Conservation (phyloP, 2,329 filamentous ascomycete genomes). For the Neospermospora avenae region DNA sequence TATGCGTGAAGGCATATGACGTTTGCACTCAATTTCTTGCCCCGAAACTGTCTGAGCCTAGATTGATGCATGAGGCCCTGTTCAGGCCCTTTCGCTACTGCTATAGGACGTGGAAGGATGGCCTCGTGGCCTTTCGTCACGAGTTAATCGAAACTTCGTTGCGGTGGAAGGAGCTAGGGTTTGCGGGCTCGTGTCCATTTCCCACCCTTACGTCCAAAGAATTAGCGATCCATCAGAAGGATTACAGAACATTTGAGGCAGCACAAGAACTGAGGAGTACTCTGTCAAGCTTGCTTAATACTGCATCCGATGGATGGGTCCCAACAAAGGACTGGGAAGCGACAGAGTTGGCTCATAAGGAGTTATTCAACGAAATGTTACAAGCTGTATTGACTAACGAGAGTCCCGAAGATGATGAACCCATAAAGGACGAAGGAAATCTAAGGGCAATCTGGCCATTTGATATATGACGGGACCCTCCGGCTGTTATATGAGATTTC, state of each 20-base stretch:
- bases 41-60: slow-evolving; percentile 34
- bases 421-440: slow-evolving; percentile 2
- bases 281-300: slow-evolving; percentile 14
- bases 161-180: slow-evolving; percentile 39
- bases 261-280: slow-evolving; percentile 19
- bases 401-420: slow-evolving; percentile 5
- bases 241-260: slow-evolving; percentile 20
- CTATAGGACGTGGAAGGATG: slow-evolving; percentile 41
- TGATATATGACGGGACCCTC: slow-evolving; percentile 1
- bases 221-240: slow-evolving; percentile 15
- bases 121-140: slow-evolving; percentile 38
- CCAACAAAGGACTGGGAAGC: slow-evolving; percentile 24
- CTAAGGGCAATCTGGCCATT: slow-evolving; percentile 2
- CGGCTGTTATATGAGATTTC: neutral
- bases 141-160: slow-evolving; percentile 40
- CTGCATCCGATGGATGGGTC: slow-evolving; percentile 26
- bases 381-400: neutral
- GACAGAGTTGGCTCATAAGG: neutral
- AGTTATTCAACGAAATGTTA: slow-evolving; percentile 4
- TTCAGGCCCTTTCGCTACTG: slow-evolving; percentile 41
- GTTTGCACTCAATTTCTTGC: slow-evolving; percentile 32
- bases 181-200: slow-evolving; percentile 35
- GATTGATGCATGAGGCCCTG: slow-evolving; percentile 37
- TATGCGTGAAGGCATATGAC: slow-evolving; percentile 34
- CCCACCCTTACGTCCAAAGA: slow-evolving; percentile 18